Percentiles rank a stretch among this genome's conserved stretches.
Evolutionary conservation across 78 protist species (phyloP).

Genomic region (Dictyostelium capitatum): DNA sequence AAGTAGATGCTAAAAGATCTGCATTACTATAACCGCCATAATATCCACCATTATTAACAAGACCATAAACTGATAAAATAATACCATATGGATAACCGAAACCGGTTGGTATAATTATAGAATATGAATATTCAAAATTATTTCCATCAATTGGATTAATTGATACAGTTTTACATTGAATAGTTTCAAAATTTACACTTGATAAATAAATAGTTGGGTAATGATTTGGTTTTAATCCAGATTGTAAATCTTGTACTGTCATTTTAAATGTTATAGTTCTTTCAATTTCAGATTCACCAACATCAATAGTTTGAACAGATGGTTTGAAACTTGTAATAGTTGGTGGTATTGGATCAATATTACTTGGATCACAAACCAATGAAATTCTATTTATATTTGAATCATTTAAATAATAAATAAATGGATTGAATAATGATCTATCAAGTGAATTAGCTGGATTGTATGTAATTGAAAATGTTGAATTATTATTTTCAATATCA

Average conservation of each 20-base stretch:
- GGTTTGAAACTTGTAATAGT: too few relatives aligned
- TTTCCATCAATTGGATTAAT: not conserved
- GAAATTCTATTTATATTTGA: not conserved
- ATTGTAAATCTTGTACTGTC: not conserved
- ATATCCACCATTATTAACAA: not conserved
- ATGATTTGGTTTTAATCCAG: not conserved
- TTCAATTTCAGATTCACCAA: too few relatives aligned
- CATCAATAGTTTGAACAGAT: too few relatives aligned
- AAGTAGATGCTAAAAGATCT: not conserved
- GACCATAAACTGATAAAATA: conserved; percentile 3
- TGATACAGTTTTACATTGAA: not conserved
- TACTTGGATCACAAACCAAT: not conserved
- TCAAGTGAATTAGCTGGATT: too few relatives aligned
- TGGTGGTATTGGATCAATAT: not conserved
- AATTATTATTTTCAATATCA: not conserved
- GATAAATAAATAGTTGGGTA: not conserved
- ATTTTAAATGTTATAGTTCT: too few relatives aligned
- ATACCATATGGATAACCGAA: conserved; percentile 12
- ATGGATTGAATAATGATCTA: not conserved
- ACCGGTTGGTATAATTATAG: not conserved
- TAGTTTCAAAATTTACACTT: not conserved
- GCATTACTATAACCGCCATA: not conserved
- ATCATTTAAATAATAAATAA: not conserved
- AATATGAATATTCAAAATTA: not conserved
- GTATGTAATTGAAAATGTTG: conserved; percentile 8